These are phyloP conservation scores for Prunus padus DNA, from an alignment of 306 rosid genomes.

Conservation along the genomic window DNA sequence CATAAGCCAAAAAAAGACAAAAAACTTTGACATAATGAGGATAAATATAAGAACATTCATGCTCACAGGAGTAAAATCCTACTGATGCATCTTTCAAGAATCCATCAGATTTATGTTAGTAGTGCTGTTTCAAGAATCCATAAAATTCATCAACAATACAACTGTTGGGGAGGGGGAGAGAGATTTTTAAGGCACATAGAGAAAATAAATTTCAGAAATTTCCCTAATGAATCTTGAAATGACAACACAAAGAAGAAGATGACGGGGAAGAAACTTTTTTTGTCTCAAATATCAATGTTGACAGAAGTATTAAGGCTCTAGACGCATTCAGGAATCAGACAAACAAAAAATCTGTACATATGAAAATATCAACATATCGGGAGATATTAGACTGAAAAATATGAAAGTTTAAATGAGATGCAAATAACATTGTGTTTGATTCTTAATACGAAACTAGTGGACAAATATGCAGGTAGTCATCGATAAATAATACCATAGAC, in stretches of 20 bases:
- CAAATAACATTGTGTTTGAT: background rate
- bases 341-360: background rate
- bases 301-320: background rate
- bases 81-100: background rate
- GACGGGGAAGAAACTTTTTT: background rate
- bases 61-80: background rate
- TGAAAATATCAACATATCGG: background rate
- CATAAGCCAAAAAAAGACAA: conserved; percentile 17
- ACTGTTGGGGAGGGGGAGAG: no score
- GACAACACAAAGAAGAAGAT: background rate
- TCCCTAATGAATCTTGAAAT: background rate
- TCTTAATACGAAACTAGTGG: no score
- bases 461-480: no score
- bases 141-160: no score
- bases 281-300: background rate
- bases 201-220: background rate
- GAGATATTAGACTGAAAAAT: background rate
- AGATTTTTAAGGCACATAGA: no score
- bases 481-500: no score
- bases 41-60: background rate
- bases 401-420: background rate
- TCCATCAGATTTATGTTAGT: background rate
- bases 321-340: background rate
- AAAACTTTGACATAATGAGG: background rate
- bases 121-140: background rate